These are phyloP conservation scores for Megacollybia marginata DNA, from an alignment of 768 basidiomycete genomes.

Conservation along the genomic window DNA sequence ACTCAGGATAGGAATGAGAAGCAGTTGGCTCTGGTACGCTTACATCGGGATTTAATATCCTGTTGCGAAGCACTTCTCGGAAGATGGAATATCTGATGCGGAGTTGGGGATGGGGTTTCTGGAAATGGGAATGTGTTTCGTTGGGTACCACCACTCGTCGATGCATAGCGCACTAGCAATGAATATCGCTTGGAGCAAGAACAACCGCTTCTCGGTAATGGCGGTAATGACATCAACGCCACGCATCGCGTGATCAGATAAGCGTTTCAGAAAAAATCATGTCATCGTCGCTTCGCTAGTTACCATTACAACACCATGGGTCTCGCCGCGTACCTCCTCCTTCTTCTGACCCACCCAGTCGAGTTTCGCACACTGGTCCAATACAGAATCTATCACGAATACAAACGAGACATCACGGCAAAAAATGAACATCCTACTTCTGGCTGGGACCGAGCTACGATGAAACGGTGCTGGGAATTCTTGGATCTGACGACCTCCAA, in stretches of 20 bases:
- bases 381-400: conserved; percentile 77
- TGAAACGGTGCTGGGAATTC: conserved; percentile 88
- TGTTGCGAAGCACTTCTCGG: conserved; percentile 21
- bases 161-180: too few relatives aligned
- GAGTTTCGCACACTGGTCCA: conserved; percentile 83
- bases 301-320: conserved; percentile 49
- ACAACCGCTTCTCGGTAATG: too few relatives aligned
- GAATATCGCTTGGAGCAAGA: too few relatives aligned
- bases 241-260: too few relatives aligned
- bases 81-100: conserved; percentile 34
- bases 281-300: too few relatives aligned
- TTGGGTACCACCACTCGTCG: too few relatives aligned
- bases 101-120: conserved; percentile 21
- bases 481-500: conserved; percentile 85
- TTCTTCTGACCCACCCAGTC: conserved; percentile 70
- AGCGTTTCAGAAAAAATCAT: too few relatives aligned
- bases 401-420: conserved; percentile 75
- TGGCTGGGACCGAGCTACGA: conserved; percentile 79
- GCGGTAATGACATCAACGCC: too few relatives aligned
- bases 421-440: conserved; percentile 68
- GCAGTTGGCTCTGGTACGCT: too few relatives aligned
- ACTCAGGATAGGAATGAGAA: too few relatives aligned
- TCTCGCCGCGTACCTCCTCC: conserved; percentile 50
- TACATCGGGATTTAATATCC: conserved; percentile 31
- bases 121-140: conserved; percentile 12